A percentile compares a stretch with the other conserved stretches of the same genome.
Evolutionary conservation across 805 yeast genomes (phyloP).

Genomic region (Blastobotrys americana): DNA sequence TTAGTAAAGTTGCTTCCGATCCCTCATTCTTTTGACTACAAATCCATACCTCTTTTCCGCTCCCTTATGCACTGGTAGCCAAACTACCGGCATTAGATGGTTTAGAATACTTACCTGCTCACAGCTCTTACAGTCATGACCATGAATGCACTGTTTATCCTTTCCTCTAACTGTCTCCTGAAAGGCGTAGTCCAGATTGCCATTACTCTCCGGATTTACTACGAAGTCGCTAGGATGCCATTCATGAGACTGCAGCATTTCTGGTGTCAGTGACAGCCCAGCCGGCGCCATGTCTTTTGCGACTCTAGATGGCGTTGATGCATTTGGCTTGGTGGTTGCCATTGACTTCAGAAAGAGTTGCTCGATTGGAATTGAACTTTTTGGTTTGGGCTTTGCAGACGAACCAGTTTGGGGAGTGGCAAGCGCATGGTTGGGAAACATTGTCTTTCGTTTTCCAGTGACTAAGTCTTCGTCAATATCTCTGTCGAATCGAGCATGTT

Average conservation of each 20-base stretch:
- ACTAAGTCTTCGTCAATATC: not conserved
- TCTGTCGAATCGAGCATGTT: not conserved
- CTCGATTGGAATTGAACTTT: not conserved
- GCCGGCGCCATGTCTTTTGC: not conserved
- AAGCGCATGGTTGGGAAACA: not conserved
- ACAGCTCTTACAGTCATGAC: conserved; percentile 32
- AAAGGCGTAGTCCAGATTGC: conserved; percentile 28
- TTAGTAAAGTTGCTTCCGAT: not conserved
- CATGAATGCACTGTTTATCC: conserved; percentile 31
- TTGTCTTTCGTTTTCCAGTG: not conserved
- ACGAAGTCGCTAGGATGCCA: conserved; percentile 38
- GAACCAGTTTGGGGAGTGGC: not conserved
- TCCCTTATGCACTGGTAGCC: too few species aligned
- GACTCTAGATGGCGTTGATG: not conserved
- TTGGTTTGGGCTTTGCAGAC: not conserved
- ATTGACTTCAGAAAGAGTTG: not conserved
- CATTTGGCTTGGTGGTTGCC: not conserved
- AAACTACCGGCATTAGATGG: too few species aligned
- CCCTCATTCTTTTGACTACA: too few species aligned
- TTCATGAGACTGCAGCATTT: not conserved
- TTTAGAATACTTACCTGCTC: conserved; percentile 16
- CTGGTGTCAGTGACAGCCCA: not conserved
- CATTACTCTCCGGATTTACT: conserved; percentile 30
- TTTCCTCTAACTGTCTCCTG: conserved; percentile 33
- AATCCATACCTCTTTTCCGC: too few species aligned